Evolutionary conservation across 768 basidiomycete genomes (phyloP).

Genomic region (Trichaptum fuscoviolaceum): DNA sequence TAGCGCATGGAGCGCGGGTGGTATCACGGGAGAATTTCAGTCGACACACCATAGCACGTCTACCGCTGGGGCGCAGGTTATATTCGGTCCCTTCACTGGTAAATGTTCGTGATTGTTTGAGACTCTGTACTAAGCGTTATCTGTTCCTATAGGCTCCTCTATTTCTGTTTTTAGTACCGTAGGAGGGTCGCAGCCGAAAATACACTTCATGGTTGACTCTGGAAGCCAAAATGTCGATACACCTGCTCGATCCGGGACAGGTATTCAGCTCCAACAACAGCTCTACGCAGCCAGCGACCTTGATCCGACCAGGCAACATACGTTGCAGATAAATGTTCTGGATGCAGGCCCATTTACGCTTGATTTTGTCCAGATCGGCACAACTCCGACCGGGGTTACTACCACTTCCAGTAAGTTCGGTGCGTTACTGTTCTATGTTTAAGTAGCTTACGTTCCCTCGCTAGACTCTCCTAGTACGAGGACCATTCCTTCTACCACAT

Average conservation of each 20-base stretch:
- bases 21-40: neutral
- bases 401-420: slow-evolving; percentile 1
- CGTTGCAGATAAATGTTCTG: neutral
- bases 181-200: neutral
- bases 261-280: neutral
- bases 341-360: slow-evolving; percentile 2
- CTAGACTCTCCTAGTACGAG: neutral
- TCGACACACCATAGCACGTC: neutral
- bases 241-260: neutral
- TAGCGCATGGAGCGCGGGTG: neutral
- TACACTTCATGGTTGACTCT: neutral
- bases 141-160: neutral
- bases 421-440: neutral
- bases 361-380: neutral
- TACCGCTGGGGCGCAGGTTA: neutral
- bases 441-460: neutral
- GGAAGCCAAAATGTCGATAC: neutral
- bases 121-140: neutral
- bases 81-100: neutral
- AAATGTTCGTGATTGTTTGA: neutral
- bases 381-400: neutral
- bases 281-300: neutral
- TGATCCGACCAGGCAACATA: neutral
- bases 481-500: neutral
- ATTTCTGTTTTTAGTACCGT: neutral